Base-by-base conservation (phyloP, 306 rosid species). In the Cucurbita ficifolia region DNA sequence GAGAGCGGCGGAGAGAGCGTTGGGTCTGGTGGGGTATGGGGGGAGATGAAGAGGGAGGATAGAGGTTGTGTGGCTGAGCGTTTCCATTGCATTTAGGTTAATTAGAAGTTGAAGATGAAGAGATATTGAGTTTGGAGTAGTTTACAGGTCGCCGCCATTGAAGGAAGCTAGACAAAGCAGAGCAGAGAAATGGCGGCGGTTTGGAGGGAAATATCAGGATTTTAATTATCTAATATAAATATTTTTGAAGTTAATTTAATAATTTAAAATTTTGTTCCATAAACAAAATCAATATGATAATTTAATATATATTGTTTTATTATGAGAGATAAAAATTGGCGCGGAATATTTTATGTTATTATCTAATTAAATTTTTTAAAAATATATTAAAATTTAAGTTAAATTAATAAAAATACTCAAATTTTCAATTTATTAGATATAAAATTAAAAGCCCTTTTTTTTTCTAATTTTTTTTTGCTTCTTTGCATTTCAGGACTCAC, bases 1-100 rank as follows among this genome's bases (percentile, higher is more conserved):
- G 10, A 88, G 77, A 53, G 89, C 84, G n/a, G 78, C 75, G 52
- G 74, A 43, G 42, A 84, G 56, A 63, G 77, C 60, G 72, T 73
- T 7, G 82, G 81, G 29, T 18, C 76, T 48, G 48, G 53, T 50
- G 71, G 60, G 61, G 76, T 35, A 38, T 33, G 53, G 8, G 75
- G 39, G 76, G 16, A 74, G 75, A 39, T 73, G 75, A 6, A 75
- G 79, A 61, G 83, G 75, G 51, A 81, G 72, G 10, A 79, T 63
- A 42, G 83, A 33, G 63, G 76, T 33, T 19, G 68, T 19, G 46
- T 19, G 78, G 16, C 58, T 40, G 19, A 76, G 77, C 75, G 18
- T 64, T 78, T 76, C 45, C 88, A 85, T 88, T 42, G 84, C 38
- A 72, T 77, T 59, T 22, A 58, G 68, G 46, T 45, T 45, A 10